Percentiles rank a stretch among this genome's conserved stretches.
Conservation (phyloP, 2,329 filamentous ascomycete species). For the Trichoderma semiorbis region DNA sequence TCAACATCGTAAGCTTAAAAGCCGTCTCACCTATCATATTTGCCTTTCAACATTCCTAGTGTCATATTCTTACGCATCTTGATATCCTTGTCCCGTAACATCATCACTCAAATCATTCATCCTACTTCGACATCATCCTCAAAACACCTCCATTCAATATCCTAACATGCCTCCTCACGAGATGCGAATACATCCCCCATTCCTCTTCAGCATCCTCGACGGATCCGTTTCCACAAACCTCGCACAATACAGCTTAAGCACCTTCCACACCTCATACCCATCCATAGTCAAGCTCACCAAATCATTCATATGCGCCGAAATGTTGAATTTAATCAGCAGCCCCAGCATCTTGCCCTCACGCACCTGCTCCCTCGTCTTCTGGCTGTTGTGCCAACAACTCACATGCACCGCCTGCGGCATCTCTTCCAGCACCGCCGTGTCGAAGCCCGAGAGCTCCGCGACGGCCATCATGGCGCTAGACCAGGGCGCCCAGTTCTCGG, state of each 20-base stretch:
- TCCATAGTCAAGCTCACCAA: constrained; percentile 15
- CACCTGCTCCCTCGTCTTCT: constrained; percentile 1
- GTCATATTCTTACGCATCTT: neutral
- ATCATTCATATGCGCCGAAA: constrained; percentile 14
- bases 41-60: neutral
- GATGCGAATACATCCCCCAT: constrained; percentile 2
- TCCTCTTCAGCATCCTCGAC: constrained; percentile 5
- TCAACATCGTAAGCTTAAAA: neutral
- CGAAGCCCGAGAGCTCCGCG: constrained; percentile 17
- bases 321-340: constrained; percentile 15
- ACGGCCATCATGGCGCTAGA: constrained; percentile 15
- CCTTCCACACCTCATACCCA: constrained; percentile 14
- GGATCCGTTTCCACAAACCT: constrained; percentile 14
- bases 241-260: constrained; percentile 14
- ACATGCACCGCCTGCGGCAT: constrained; percentile 1
- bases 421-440: constrained; percentile 1
- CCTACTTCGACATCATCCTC: no score
- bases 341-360: constrained; percentile 15
- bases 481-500: constrained; percentile 16
- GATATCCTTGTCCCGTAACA: neutral
- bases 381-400: neutral
- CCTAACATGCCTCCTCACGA: neutral
- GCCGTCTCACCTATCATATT: neutral
- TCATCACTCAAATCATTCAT: neutral
- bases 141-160: neutral